Percentiles rank a stretch among this genome's conserved stretches.
phyloP scores from a whole-genome alignment of 2,329 filamentous ascomycete species.

The Aspergillus calidoustus region DNA sequence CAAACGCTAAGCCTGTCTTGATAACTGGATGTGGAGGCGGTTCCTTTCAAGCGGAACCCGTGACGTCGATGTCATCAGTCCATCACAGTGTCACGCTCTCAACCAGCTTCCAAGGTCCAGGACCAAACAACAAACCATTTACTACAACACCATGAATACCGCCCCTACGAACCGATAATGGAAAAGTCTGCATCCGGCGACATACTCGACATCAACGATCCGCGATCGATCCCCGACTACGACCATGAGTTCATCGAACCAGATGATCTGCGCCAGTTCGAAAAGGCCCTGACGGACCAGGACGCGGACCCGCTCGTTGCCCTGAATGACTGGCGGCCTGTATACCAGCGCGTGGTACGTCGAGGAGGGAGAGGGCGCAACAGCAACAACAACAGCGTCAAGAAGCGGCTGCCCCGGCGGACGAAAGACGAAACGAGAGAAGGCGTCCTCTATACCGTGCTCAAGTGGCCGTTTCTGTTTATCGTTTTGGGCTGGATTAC shows the following conservation, averaged over 20 bases:
- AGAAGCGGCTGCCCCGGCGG: conserved; percentile 51
- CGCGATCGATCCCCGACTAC: conserved; percentile 73
- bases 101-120: neutral
- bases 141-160: conserved; percentile 37
- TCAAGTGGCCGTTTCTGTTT: conserved; percentile 90
- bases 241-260: conserved; percentile 76
- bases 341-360: conserved; percentile 70
- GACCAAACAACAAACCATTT: neutral
- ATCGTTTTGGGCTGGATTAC: conserved; percentile 80
- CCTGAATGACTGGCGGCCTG: conserved; percentile 93
- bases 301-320: conserved; percentile 80
- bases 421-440: conserved; percentile 92
- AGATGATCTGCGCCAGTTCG: conserved; percentile 77
- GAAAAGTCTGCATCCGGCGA: conserved; percentile 43
- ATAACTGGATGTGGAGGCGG: neutral
- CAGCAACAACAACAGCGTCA: conserved; percentile 41
- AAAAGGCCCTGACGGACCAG: conserved; percentile 78
- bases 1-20: neutral
- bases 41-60: conserved; percentile 2
- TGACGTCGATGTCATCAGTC: conserved; percentile 23
- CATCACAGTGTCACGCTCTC: conserved; percentile 2
- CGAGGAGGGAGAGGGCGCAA: conserved; percentile 32
- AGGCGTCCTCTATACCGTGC: conserved; percentile 82
- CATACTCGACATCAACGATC: conserved; percentile 62
- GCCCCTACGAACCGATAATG: conserved; percentile 15